Conservation (phyloP, 1,139 yeast species). For the Diutina neorugosa region DNA sequence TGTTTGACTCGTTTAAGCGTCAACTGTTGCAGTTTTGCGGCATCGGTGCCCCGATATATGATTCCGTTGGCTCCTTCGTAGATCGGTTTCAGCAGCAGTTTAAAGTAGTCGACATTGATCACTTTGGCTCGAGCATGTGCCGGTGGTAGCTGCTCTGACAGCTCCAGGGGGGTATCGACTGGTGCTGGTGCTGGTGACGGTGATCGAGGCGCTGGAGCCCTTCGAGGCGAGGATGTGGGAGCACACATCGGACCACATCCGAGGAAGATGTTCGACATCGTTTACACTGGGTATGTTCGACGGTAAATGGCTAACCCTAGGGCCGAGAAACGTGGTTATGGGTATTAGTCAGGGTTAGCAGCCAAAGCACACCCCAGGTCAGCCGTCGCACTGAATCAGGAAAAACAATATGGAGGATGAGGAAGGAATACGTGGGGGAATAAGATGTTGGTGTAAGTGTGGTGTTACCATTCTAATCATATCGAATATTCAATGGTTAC, state of each 20-base stretch:
- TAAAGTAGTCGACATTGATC: slow-evolving; percentile 12
- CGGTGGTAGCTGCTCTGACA: too few relatives aligned
- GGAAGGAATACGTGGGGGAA: neutral
- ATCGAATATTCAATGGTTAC: too few relatives aligned
- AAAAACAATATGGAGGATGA: neutral
- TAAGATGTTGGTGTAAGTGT: neutral
- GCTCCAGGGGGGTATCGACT: too few relatives aligned
- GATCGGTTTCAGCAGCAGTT: slow-evolving; percentile 17
- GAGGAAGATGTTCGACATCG: neutral
- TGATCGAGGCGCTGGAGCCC: neutral
- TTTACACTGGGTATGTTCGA: neutral
- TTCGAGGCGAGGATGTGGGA: too few relatives aligned
- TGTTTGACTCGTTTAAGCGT: slow-evolving; percentile 23
- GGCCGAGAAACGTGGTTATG: neutral
- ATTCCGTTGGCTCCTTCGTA: slow-evolving; percentile 37
- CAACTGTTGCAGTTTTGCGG: slow-evolving; percentile 11
- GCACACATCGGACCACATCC: neutral
- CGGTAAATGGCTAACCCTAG: neutral
- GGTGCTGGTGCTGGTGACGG: too few relatives aligned
- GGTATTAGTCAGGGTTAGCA: neutral
- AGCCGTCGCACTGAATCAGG: neutral
- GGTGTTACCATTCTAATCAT: too few relatives aligned
- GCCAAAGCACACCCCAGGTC: neutral
- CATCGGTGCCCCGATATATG: slow-evolving; percentile 21
- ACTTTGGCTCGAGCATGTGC: neutral